Evolutionary conservation across 352 stramenopile genomes (phyloP), one percentile per base, ranked within the genome.

Genomic region (Globisporangium nagaii): DNA sequence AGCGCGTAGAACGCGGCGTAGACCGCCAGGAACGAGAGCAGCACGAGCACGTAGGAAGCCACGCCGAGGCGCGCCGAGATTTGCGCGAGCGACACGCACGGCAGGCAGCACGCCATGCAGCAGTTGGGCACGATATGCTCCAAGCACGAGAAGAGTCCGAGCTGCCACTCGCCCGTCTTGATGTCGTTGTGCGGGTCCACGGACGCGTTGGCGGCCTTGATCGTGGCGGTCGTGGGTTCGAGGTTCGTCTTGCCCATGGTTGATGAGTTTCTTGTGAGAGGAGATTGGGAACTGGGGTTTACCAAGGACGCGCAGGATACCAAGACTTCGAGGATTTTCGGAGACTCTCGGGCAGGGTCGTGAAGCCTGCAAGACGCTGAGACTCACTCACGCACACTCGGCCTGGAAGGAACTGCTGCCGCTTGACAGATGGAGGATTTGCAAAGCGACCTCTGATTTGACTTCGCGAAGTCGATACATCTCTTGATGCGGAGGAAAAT

Each of bases 81-180:
- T 48, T 73, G 62, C 10, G 62, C 55, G 28, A 76, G 19, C 32
- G 61, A 62, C 5, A 76, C 41, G 34, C 56, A 71, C 31, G 65
- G 66, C 15, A 58, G 56, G 20, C 46, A 69, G 39, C n/a, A 56
- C 19, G 56, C 52, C 58, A 71, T 68, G 44, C 51, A 57, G 46
- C 64, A 71, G 62, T 69, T 73, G 46, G 68, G 58, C 12, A 75
- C 49, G 25, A 62, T 32, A 35, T 62, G 28, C 22, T 49, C 47
- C 47, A 65, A 75, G 58, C 66, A 75, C 27, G 41, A 57, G 40
- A 55, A 75, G 54, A 75, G 35, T 0, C 56, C 60, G 35, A 53
- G 36, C 31, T 52, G 44, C 62, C 61, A 75, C 27, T 42, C 60
- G 32, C 66, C 66, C 19, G 31, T 55, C 46, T 55, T 46, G 54